Percentiles rank a stretch among this genome's conserved stretches.
phyloP scores from a whole-genome alignment of 805 yeast species.

The Candida bentonensis region DNA sequence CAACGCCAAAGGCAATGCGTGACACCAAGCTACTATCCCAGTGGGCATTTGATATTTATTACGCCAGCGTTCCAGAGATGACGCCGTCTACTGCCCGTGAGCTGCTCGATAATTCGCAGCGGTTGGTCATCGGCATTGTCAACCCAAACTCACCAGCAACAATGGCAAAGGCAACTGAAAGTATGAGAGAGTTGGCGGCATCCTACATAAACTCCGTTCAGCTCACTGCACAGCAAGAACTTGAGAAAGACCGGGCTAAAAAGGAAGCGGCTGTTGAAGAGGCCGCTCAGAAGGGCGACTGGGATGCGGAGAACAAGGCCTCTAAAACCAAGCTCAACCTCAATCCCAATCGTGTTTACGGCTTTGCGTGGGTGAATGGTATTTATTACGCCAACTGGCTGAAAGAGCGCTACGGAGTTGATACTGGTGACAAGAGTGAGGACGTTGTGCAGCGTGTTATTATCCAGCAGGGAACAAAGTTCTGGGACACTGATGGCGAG shows the following conservation, averaged over 20 bases:
- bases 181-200: neutral
- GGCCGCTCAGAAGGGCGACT: constrained; percentile 20
- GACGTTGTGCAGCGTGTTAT: constrained; percentile 14
- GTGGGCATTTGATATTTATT: constrained; percentile 23
- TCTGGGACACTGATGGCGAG: constrained; percentile 17
- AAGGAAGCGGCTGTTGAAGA: constrained; percentile 20
- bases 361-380: constrained; percentile 25
- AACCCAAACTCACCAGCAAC: constrained; percentile 11
- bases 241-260: constrained; percentile 16
- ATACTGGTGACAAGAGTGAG: constrained; percentile 9
- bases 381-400: constrained; percentile 22
- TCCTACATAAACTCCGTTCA: neutral
- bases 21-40: constrained; percentile 15
- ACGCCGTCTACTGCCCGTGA: constrained; percentile 22
- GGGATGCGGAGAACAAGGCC: constrained; percentile 18
- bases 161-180: neutral
- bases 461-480: constrained; percentile 16
- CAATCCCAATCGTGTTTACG: constrained; percentile 13
- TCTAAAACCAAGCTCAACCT: constrained; percentile 15
- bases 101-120: constrained; percentile 15
- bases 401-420: constrained; percentile 16
- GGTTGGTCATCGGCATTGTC: constrained; percentile 20
- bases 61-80: constrained; percentile 22
- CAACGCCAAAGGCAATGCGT: constrained; percentile 21
- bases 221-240: constrained; percentile 7